A percentile compares a stretch with the other conserved stretches of the same genome.
phyloP scores from a whole-genome alignment of 768 basidiomycete species.

The Agrocybe praecox region DNA sequence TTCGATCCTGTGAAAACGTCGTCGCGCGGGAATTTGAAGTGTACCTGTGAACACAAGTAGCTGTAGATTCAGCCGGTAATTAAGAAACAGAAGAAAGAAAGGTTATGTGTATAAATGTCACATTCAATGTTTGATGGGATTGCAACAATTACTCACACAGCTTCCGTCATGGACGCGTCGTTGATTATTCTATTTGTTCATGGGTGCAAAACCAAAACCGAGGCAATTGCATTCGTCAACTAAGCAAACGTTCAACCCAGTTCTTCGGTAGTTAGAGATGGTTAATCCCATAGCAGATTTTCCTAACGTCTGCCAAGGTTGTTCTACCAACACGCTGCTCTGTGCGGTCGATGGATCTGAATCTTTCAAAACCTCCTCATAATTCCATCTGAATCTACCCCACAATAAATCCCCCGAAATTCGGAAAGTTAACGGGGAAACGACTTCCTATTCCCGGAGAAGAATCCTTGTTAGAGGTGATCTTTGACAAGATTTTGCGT shows the following conservation, averaged over 20 bases:
- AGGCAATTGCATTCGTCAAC: not conserved
- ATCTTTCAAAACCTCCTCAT: too few relatives aligned
- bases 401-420: not conserved
- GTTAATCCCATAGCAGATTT: too few relatives aligned
- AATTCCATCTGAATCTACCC: not conserved
- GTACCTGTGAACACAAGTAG: not conserved
- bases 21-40: not conserved
- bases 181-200: not conserved
- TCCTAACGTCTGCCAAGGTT: too few relatives aligned
- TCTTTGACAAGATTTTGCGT: slow-evolving; percentile 1
- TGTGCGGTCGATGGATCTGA: too few relatives aligned
- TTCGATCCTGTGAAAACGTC: not conserved
- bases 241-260: too few relatives aligned
- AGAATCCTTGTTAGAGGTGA: slow-evolving; percentile 4
- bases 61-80: not conserved
- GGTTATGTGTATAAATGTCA: not conserved
- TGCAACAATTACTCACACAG: not conserved
- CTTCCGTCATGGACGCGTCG: not conserved
- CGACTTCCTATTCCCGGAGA: not conserved
- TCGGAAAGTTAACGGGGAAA: slow-evolving; percentile 15
- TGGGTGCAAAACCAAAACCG: not conserved
- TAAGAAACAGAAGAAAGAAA: not conserved
- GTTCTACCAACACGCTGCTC: too few relatives aligned
- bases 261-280: too few relatives aligned
- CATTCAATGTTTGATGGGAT: not conserved